Conservation (phyloP, 1,284 basidiomycete species). For the Dichomitus squalens region DNA sequence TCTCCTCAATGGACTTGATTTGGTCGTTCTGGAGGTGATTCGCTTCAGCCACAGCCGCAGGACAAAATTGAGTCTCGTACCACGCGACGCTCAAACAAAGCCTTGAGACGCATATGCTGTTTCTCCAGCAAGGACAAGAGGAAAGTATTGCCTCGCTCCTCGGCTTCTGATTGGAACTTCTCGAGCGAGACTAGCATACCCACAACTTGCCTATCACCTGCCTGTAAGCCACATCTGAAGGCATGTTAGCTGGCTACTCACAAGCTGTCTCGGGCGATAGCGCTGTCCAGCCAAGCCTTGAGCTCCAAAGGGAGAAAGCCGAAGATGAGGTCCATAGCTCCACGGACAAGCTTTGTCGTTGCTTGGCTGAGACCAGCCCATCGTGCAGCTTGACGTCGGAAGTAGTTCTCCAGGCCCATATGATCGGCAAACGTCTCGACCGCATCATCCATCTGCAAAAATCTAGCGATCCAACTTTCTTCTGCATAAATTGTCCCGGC, state of each 20-base stretch:
- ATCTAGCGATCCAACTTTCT: slow-evolving; percentile 88
- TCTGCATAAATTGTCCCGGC: slow-evolving; percentile 80
- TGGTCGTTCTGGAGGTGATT: slow-evolving; percentile 71
- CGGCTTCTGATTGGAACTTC: slow-evolving; percentile 75
- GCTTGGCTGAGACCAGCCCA: slow-evolving; percentile 64
- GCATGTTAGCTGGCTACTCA: slow-evolving; percentile 42
- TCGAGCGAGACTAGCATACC: slow-evolving; percentile 86
- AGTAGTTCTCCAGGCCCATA: slow-evolving; percentile 93
- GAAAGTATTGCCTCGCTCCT: slow-evolving; percentile 79
- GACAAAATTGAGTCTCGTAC: slow-evolving; percentile 48
- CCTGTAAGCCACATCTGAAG: slow-evolving; percentile 4
- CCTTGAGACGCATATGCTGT: slow-evolving; percentile 77
- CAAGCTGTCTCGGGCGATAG: slow-evolving; percentile 79
- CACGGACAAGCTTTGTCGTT: slow-evolving; percentile 81
- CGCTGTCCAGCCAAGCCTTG: slow-evolving; percentile 83
- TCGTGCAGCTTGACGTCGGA: slow-evolving; percentile 87
- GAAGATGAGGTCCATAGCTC: slow-evolving; percentile 94
- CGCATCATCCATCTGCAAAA: slow-evolving; percentile 89
- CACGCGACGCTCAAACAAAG: slow-evolving; percentile 75
- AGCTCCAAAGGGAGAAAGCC: slow-evolving; percentile 87
- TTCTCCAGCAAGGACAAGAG: slow-evolving; percentile 77
- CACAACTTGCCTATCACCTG: slow-evolving; percentile 73
- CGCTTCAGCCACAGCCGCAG: neutral
- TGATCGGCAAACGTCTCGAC: slow-evolving; percentile 95
- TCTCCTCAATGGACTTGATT: slow-evolving; percentile 88